Evolutionary conservation across 1,284 basidiomycete genomes (phyloP).

Genomic region (Apiotrichum siamense): DNA sequence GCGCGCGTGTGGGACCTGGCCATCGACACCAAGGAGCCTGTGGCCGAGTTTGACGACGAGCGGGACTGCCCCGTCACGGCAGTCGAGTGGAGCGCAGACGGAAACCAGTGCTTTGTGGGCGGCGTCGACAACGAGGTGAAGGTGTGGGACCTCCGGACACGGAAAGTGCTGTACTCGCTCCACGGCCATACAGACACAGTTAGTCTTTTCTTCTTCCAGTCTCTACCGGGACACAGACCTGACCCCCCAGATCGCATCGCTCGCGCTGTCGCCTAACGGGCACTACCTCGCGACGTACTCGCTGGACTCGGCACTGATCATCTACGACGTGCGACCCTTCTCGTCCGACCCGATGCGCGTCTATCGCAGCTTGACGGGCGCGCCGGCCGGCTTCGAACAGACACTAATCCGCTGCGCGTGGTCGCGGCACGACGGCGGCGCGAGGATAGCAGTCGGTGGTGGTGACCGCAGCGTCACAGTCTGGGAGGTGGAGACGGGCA

Average conservation of each 20-base stretch:
- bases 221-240: not conserved
- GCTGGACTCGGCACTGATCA: constrained; percentile 75
- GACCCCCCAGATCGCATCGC: constrained; percentile 56
- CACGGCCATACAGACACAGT: constrained; percentile 81
- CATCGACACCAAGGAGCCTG: constrained; percentile 65
- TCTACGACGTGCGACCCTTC: constrained; percentile 87
- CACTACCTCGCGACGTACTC: constrained; percentile 77
- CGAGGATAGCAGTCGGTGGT: constrained; percentile 49
- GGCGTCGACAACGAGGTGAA: constrained; percentile 91
- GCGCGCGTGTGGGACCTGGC: constrained; percentile 81
- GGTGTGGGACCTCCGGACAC: constrained; percentile 80
- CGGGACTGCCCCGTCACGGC: constrained; percentile 73
- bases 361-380: constrained; percentile 70
- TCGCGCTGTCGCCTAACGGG: constrained; percentile 82
- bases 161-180: constrained; percentile 67
- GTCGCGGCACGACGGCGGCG: constrained; percentile 47
- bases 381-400: constrained; percentile 86
- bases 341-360: constrained; percentile 72
- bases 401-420: constrained; percentile 72
- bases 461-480: constrained; percentile 64
- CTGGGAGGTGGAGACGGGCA: constrained; percentile 84
- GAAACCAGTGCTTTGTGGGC: constrained; percentile 75
- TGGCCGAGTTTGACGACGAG: constrained; percentile 73
- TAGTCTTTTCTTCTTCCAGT: constrained; percentile 5
- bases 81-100: constrained; percentile 85